phyloP scores from a whole-genome alignment of 192 early-diverging fungal genomes.

The Umbelopsis ramanniana region DNA sequence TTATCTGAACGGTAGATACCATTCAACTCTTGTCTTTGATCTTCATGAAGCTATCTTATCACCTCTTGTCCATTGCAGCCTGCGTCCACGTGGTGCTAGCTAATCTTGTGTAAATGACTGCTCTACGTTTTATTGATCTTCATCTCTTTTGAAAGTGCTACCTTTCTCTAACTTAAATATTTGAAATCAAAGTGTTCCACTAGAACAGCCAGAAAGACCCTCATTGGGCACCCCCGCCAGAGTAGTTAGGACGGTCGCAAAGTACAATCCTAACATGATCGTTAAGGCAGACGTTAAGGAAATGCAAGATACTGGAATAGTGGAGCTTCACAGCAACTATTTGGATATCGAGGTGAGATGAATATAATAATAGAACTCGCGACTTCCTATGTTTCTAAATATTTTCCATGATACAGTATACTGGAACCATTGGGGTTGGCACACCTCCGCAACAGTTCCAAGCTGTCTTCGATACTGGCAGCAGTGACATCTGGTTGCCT shows the following conservation, averaged over 20 bases:
- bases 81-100: not conserved
- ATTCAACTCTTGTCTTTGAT: not conserved
- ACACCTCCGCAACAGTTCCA: conserved; percentile 69
- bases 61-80: not conserved
- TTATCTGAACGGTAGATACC: not conserved
- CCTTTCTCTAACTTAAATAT: not conserved
- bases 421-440: conserved; percentile 64
- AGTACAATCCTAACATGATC: conserved; percentile 21
- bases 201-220: conserved; percentile 1
- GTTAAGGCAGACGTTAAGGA: not conserved
- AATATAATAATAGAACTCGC: not conserved
- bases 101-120: conserved; percentile 3
- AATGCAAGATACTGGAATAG: conserved; percentile 12
- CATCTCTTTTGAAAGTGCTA: not conserved
- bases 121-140: not conserved
- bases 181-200: not conserved
- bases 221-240: conserved; percentile 25
- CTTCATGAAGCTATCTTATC: not conserved
- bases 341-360: conserved; percentile 35
- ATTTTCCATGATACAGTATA: conserved; percentile 34
- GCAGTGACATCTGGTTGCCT: conserved; percentile 70
- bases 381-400: not conserved
- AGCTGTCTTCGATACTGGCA: conserved; percentile 76
- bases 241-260: conserved; percentile 24
- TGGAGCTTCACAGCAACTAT: not conserved